Evolutionary conservation across 441 rosid species (phyloP).

Genomic region (Flueggea neowawraea): DNA sequence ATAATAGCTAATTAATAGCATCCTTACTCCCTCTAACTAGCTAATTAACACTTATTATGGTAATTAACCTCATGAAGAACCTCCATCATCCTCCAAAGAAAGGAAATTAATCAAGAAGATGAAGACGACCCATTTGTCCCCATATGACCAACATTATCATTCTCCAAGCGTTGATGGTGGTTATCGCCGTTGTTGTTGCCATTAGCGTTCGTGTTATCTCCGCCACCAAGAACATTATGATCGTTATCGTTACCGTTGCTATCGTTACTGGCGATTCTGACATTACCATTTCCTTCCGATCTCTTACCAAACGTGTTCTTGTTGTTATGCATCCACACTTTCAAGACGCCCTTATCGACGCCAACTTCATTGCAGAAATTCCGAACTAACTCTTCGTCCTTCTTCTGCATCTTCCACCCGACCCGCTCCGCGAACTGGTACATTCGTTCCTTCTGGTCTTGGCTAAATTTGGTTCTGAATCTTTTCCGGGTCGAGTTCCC

Average conservation of each 20-base stretch:
- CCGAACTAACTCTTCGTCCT: conserved; percentile 56
- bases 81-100: conserved; percentile 11
- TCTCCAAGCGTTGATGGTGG: conserved; percentile 28
- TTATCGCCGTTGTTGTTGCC: conserved; percentile 17
- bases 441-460: conserved; percentile 82
- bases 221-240: neutral
- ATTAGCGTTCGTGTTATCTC: conserved; percentile 3
- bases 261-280: conserved; percentile 7
- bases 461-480: conserved; percentile 74
- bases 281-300: conserved; percentile 16
- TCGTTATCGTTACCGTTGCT: neutral
- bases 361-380: conserved; percentile 69
- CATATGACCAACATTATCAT: conserved; percentile 35
- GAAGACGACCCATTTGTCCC: conserved; percentile 70
- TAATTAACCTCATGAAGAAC: neutral
- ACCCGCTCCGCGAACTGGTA: conserved; percentile 63
- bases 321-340: conserved; percentile 99
- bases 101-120: conserved; percentile 51
- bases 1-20: conserved; percentile 31
- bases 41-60: conserved; percentile 40
- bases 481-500: conserved; percentile 33
- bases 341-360: conserved; percentile 63
- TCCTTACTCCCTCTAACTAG: conserved; percentile 34
- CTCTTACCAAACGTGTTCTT: conserved; percentile 58
- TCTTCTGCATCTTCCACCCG: conserved; percentile 87